These are phyloP conservation scores for Phytophthora europaea DNA, from an alignment of 352 stramenopile species.

Conservation along the genomic window DNA sequence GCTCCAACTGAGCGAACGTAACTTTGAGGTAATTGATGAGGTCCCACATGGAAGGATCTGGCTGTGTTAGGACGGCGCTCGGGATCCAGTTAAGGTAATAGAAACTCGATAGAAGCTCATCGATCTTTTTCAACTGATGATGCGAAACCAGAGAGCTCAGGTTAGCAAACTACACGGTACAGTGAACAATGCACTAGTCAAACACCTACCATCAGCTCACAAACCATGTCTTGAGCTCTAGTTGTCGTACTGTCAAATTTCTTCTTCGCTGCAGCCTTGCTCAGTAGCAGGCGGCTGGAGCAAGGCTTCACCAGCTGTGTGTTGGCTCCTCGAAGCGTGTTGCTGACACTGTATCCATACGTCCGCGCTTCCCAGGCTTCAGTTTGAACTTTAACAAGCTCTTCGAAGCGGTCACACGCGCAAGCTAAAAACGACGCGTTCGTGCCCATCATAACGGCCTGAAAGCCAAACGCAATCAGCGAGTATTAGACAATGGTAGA, in stretches of 20 bases:
- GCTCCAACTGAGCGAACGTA: slow-evolving; percentile 72
- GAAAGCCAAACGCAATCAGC: neutral
- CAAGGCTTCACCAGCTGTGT: slow-evolving; percentile 55
- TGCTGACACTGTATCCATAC: slow-evolving; percentile 78
- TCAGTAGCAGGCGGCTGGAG: slow-evolving; percentile 59
- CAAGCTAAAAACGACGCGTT: slow-evolving; percentile 79
- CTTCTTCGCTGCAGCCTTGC: slow-evolving; percentile 80
- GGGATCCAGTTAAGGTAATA: slow-evolving; percentile 86
- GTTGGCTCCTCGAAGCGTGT: slow-evolving; percentile 55
- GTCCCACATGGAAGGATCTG: slow-evolving; percentile 85
- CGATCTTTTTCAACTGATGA: slow-evolving; percentile 82
- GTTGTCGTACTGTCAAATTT: slow-evolving; percentile 87
- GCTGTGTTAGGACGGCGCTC: slow-evolving; percentile 60
- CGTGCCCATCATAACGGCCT: slow-evolving; percentile 79
- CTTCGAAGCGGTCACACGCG: slow-evolving; percentile 74
- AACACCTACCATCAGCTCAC: slow-evolving; percentile 77
- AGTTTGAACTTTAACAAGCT: slow-evolving; percentile 72
- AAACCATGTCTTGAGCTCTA: slow-evolving; percentile 85
- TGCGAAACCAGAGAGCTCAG: neutral
- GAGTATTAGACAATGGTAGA: neutral
- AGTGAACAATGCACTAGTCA: neutral
- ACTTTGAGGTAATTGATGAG: slow-evolving; percentile 89
- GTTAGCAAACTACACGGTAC: neutral
- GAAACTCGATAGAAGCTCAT: slow-evolving; percentile 79
- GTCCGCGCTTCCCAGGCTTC: slow-evolving; percentile 76